phyloP scores from a whole-genome alignment of 805 yeast species.

The Cyberlindnera mycetangii region DNA sequence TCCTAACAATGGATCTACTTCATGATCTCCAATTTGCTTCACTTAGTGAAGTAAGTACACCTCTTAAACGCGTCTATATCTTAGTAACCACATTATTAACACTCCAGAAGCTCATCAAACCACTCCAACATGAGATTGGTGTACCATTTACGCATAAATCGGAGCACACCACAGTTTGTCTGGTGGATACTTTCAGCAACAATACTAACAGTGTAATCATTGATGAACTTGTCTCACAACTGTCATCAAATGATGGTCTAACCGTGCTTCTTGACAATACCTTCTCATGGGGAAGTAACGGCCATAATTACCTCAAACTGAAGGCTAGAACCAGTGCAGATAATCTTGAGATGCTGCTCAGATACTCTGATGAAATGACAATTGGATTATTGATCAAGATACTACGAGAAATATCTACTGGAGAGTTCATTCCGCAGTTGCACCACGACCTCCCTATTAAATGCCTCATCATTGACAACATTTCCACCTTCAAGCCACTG shows the following conservation, averaged over 20 bases:
- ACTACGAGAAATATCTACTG: not conserved
- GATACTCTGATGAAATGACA: not conserved
- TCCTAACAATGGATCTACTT: conserved; percentile 1
- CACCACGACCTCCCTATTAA: not conserved
- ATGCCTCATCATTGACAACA: conserved; percentile 11
- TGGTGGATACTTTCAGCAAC: not conserved
- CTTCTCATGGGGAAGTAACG: conserved; percentile 8
- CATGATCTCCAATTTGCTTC: not conserved
- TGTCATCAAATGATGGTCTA: not conserved
- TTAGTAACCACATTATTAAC: not conserved
- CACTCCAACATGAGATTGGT: not conserved
- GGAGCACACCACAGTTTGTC: not conserved
- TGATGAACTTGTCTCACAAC: not conserved
- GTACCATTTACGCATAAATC: not conserved
- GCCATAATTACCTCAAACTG: not conserved
- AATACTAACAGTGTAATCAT: not conserved
- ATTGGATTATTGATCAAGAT: not conserved
- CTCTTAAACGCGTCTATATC: not conserved
- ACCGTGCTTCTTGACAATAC: conserved; percentile 12
- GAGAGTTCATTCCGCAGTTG: not conserved
- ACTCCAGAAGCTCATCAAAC: not conserved
- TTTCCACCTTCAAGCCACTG: conserved; percentile 5
- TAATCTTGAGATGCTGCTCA: not conserved
- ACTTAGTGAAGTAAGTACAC: conserved; percentile 2
- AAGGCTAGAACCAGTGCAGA: not conserved